Percentiles rank a stretch among this genome's conserved stretches.
These are phyloP conservation scores for Globisporangium cylindrosporum DNA, from an alignment of 352 stramenopile genomes.

Conservation along the genomic window DNA sequence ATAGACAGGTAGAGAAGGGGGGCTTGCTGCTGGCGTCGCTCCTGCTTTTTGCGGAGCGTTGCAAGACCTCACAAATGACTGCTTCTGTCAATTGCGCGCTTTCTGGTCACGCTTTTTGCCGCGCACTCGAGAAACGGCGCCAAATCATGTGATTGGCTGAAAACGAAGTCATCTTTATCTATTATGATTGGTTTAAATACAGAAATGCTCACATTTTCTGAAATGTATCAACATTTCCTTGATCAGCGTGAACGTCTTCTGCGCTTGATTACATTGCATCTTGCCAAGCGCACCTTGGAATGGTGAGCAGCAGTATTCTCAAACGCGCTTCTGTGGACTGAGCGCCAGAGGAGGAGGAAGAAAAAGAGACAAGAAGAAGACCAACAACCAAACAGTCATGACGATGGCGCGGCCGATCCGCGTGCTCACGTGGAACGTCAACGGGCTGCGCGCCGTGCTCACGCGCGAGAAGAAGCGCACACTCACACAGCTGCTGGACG, in stretches of 20 bases:
- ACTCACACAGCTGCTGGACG: constrained; percentile 49
- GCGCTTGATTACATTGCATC: too few relatives aligned
- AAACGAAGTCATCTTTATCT: background rate
- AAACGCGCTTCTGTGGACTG: too few relatives aligned
- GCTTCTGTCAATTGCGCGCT: background rate
- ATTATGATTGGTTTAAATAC: constrained; percentile 4
- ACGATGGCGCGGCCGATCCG: constrained; percentile 27
- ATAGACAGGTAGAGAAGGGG: background rate
- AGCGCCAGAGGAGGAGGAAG: background rate
- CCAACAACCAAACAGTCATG: background rate
- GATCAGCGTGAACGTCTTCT: too few relatives aligned
- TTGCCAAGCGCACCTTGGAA: background rate
- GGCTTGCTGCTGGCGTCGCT: background rate
- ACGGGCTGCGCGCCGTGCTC: constrained; percentile 76
- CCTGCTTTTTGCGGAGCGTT: background rate
- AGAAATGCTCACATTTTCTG: too few relatives aligned
- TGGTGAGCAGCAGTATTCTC: too few relatives aligned
- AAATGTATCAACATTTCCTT: background rate
- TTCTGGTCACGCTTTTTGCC: background rate
- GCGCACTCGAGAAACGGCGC: constrained; percentile 23
- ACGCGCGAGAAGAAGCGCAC: constrained; percentile 45
- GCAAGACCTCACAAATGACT: background rate
- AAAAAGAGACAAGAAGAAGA: background rate
- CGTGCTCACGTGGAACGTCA: constrained; percentile 86
- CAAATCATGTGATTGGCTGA: constrained; percentile 33